Base-by-base conservation (phyloP, 345 rosid species). In the Excoecaria agallocha region DNA sequence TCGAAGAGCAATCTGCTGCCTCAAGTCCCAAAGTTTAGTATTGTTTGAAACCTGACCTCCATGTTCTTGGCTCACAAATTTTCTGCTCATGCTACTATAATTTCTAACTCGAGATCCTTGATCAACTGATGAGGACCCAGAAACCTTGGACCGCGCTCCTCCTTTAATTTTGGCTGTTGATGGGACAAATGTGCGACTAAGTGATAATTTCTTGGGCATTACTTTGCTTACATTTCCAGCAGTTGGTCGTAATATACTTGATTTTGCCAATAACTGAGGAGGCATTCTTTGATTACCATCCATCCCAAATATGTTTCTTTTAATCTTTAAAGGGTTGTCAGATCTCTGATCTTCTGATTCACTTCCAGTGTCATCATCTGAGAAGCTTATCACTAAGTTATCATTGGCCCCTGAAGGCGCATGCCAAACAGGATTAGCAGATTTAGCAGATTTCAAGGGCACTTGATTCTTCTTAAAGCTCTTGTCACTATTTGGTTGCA, bases 351-450 rank as follows among this genome's bases (percentile, higher is more conserved):
- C 83, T 65, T 92, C 97, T 72, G 88, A 85, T 63, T 87, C 96
- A 80, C 97, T 93, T 76, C 85, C 93, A 80, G 90, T 90, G 63
- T 94, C 98, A 76, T 87, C 93, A 78, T 91, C 93, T 17, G 93
- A 91, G 82, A 95, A 95, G 80, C 90, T 82, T 81, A 95, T 95
- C 59, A 95, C 99, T 55, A 95, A 93, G 80, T 91, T 93, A 81
- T 67, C 72, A 69, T 81, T 67, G 8, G 72, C 73, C 57, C 84
- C 86, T 35, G 74, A 76, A 69, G 81, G 81, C 55, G 82, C 75
- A 67, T 59, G 58, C 87, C 84, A 81, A 68, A 87, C 84, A 72
- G 79, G 79, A 71, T 66, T 72, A 57, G 84, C 77, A 77, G 89
- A 54, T 82, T 66, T 72, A 57, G 84, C 77, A 77, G 89, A 54